Conservation (phyloP, 106 monocot genomes). For the Xerophyta viscosa region DNA sequence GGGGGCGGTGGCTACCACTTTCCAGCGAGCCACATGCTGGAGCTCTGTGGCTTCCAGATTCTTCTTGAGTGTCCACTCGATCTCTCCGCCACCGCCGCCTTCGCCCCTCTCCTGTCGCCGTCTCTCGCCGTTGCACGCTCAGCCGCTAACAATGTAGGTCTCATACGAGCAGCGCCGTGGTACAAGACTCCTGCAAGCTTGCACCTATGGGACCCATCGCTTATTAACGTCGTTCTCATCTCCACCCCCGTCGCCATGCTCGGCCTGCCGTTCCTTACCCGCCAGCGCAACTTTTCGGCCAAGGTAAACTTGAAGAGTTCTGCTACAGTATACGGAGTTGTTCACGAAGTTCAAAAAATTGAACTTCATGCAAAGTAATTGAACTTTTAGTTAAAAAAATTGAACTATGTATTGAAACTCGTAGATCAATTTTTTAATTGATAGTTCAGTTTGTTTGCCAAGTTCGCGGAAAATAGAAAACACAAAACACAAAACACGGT, state of each 20-base stretch:
- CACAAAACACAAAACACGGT: too few species aligned
- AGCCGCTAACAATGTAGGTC: slow-evolving; percentile 8
- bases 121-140: neutral
- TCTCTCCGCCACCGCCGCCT: slow-evolving; percentile 67
- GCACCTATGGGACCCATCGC: slow-evolving; percentile 46
- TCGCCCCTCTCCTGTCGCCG: slow-evolving; percentile 38
- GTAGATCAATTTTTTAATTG: too few species aligned
- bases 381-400: too few species aligned
- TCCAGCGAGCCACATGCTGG: slow-evolving; percentile 67
- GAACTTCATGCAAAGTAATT: too few species aligned
- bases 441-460: too few species aligned
- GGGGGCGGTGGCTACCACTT: slow-evolving; percentile 52
- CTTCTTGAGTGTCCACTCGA: slow-evolving; percentile 93
- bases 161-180: slow-evolving; percentile 47
- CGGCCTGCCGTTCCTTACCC: slow-evolving; percentile 78
- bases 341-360: too few species aligned
- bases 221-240: slow-evolving; percentile 71
- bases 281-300: slow-evolving; percentile 40
- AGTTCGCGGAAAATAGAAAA: too few species aligned
- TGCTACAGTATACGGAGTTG: too few species aligned
- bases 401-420: too few species aligned
- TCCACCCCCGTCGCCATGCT: slow-evolving; percentile 78
- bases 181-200: slow-evolving; percentile 49
- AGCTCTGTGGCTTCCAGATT: slow-evolving; percentile 56
- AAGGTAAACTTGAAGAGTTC: slow-evolving; percentile 22